A percentile compares a stretch with the other conserved stretches of the same genome.
These are phyloP conservation scores for Blastobotrys ciferrii DNA, from an alignment of 1,139 yeast species.

Conservation along the genomic window DNA sequence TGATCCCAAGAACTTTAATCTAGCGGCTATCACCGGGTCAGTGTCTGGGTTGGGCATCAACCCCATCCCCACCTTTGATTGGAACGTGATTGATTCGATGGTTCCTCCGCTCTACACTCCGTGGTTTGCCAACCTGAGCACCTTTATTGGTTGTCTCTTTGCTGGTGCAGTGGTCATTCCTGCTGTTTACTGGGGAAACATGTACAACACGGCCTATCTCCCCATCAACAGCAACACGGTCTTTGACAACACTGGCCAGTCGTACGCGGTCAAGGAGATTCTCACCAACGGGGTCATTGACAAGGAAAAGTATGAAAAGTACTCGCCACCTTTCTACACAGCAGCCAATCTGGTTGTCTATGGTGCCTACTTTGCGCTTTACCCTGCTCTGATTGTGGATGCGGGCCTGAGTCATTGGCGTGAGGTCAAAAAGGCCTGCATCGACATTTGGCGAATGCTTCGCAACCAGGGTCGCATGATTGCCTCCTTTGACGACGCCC, in stretches of 20 bases:
- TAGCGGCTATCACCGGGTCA: conserved; percentile 56
- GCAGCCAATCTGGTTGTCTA: conserved; percentile 43
- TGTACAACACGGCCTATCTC: conserved; percentile 41
- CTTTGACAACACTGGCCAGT: conserved; percentile 49
- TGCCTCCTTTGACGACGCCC: conserved; percentile 35
- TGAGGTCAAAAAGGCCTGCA: neutral
- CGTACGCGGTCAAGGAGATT: conserved; percentile 44
- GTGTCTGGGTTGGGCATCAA: conserved; percentile 59
- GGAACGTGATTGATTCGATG: conserved; percentile 42
- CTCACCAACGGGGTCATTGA: conserved; percentile 41
- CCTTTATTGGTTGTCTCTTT: conserved; percentile 43
- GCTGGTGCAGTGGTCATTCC: conserved; percentile 44
- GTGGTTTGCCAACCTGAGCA: conserved; percentile 46
- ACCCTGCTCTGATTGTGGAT: conserved; percentile 27
- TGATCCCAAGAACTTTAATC: conserved; percentile 51
- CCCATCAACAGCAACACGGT: conserved; percentile 54
- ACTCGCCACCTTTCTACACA: conserved; percentile 49
- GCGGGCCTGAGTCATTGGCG: conserved; percentile 9
- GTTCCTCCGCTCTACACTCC: conserved; percentile 44
- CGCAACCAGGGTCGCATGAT: conserved; percentile 5
- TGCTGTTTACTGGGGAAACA: conserved; percentile 46
- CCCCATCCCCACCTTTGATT: conserved; percentile 54
- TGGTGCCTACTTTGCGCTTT: conserved; percentile 35
- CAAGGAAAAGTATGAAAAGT: conserved; percentile 32
- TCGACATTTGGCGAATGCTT: conserved; percentile 3